Evolutionary conservation across 2,329 filamentous ascomycete genomes (phyloP).

Genomic region (Karstenula rhodostoma): DNA sequence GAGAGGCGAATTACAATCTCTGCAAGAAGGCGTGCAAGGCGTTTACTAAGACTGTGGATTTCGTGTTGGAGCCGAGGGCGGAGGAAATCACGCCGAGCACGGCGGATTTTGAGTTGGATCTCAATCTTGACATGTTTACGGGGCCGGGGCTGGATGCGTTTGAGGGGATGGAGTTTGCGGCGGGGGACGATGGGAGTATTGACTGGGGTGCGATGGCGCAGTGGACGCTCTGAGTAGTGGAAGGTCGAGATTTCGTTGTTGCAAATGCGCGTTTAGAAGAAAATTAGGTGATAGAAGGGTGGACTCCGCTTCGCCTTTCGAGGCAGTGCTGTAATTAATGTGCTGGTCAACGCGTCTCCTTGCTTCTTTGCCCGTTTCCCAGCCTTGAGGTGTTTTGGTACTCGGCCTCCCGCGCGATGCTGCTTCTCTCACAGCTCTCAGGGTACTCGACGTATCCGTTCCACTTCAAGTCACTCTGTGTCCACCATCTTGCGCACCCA

Average conservation of each 20-base stretch:
- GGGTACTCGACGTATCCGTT: slow-evolving; percentile 20
- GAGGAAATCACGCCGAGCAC: slow-evolving; percentile 23
- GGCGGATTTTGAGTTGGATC: slow-evolving; percentile 24
- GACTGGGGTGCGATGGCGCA: slow-evolving; percentile 32
- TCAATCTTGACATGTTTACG: slow-evolving; percentile 32
- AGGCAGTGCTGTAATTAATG: not conserved
- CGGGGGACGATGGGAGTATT: slow-evolving; percentile 21
- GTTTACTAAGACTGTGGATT: slow-evolving; percentile 42
- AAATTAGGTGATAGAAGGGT: not conserved
- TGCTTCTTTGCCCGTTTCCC: not conserved
- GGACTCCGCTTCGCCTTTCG: not conserved
- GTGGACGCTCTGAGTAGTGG: slow-evolving; percentile 29
- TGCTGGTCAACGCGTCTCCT: not conserved
- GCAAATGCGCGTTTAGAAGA: not conserved
- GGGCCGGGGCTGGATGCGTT: slow-evolving; percentile 41
- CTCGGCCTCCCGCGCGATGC: slow-evolving; percentile 20
- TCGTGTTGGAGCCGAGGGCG: slow-evolving; percentile 35
- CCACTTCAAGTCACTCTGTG: slow-evolving; percentile 13
- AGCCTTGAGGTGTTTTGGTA: not conserved
- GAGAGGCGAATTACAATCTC: slow-evolving; percentile 45
- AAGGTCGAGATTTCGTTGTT: not conserved
- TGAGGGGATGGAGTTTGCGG: slow-evolving; percentile 38
- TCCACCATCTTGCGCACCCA: slow-evolving; percentile 2
- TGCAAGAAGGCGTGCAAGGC: slow-evolving; percentile 41
- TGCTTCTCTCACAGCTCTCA: slow-evolving; percentile 28